Evolutionary conservation across 768 basidiomycete genomes (phyloP).

Genomic region (Amanita thiersii): DNA sequence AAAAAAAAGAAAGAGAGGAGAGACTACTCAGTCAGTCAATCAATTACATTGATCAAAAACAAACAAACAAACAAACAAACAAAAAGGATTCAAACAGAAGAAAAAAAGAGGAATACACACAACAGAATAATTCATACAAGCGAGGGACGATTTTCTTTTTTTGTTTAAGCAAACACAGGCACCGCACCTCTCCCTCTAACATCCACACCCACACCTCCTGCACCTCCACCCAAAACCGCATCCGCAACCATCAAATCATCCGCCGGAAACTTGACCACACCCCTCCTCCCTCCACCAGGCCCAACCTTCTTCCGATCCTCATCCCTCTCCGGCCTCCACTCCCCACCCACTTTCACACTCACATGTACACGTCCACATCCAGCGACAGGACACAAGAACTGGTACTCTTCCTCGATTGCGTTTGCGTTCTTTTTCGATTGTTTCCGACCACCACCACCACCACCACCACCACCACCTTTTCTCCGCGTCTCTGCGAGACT

Average conservation of each 20-base stretch:
- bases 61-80: too few relatives aligned
- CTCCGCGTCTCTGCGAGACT: conserved; percentile 10
- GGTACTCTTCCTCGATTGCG: conserved; percentile 40
- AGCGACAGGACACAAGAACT: conserved; percentile 60
- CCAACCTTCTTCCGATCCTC: conserved; percentile 8
- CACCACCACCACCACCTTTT: too few relatives aligned
- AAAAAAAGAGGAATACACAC: too few relatives aligned
- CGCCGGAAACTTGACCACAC: conserved; percentile 10
- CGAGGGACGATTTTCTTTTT: too few relatives aligned
- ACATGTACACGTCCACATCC: conserved; percentile 46
- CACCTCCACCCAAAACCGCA: conserved; percentile 19
- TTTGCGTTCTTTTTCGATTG: conserved; percentile 24
- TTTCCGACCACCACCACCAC: too few relatives aligned
- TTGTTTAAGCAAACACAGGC: conserved; percentile 31
- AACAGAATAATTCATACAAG: too few relatives aligned
- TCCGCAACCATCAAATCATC: conserved; percentile 1
- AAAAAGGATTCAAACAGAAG: too few relatives aligned
- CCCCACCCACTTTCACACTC: conserved; percentile 49
- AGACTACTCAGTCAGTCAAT: too few relatives aligned
- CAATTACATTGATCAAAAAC: too few relatives aligned
- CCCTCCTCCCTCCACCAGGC: conserved; percentile 7
- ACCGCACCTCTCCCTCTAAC: conserved; percentile 29
- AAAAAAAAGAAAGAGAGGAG: too few relatives aligned
- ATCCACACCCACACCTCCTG: conserved; percentile 11
- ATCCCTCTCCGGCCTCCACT: conserved; percentile 54